These are phyloP conservation scores for Fusarium compactum DNA, from an alignment of 2,329 filamentous ascomycete genomes.

Conservation along the genomic window DNA sequence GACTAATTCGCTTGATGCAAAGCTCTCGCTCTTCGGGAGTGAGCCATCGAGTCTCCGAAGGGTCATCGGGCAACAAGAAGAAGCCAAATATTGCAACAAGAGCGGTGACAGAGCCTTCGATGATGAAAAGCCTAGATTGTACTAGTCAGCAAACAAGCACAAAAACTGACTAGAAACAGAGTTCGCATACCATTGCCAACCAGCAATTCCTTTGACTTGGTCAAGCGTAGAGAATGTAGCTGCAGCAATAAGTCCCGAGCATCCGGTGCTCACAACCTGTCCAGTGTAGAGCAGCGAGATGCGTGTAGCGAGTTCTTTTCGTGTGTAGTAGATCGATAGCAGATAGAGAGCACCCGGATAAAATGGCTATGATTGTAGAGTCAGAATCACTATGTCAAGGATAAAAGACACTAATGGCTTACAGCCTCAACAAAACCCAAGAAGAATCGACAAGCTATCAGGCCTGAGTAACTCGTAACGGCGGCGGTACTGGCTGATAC, in stretches of 20 bases:
- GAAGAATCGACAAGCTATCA: conserved; percentile 25
- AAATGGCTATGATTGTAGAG: conserved; percentile 6
- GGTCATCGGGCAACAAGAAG: conserved; percentile 48
- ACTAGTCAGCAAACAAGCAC: background rate
- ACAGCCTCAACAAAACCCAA: conserved; percentile 28
- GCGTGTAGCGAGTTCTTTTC: conserved; percentile 27
- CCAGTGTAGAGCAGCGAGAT: conserved; percentile 27
- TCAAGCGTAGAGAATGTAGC: conserved; percentile 62
- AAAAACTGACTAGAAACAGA: background rate
- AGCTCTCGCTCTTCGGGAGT: conserved; percentile 57
- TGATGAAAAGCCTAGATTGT: conserved; percentile 68
- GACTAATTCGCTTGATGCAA: conserved; percentile 54
- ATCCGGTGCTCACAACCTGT: conserved; percentile 67
- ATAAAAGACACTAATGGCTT: background rate
- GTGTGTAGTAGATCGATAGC: conserved; percentile 29
- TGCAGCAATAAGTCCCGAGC: conserved; percentile 69
- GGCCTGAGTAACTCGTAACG: conserved; percentile 9
- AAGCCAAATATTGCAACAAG: conserved; percentile 42
- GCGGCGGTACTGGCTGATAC: conserved; percentile 15
- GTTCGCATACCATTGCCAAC: conserved; percentile 62
- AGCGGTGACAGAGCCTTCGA: conserved; percentile 57
- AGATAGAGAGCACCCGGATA: conserved; percentile 26
- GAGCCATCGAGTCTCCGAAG: conserved; percentile 57
- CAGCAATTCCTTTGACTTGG: conserved; percentile 63
- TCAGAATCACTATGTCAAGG: conserved; percentile 46